Evolutionary conservation across 2,329 filamentous ascomycete genomes (phyloP), one percentile per base, ranked within the genome.

Genomic region (Fusarium palustre): DNA sequence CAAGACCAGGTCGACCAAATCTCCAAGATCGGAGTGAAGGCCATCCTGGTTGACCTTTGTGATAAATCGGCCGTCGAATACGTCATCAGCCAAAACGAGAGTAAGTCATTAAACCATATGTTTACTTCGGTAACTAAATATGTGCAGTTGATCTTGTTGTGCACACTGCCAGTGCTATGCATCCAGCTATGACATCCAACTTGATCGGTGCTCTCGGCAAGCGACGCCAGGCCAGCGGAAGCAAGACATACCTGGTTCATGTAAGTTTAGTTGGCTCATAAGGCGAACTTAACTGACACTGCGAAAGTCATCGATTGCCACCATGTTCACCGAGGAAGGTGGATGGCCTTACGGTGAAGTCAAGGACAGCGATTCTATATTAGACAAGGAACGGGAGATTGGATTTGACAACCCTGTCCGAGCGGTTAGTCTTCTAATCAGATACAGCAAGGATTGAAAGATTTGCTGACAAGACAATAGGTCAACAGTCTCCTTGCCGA

Each of bases 81-180:
- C 28, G 60, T 47, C 3, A 38, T 79, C 6, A 16, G 72, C 3
- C 25, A 56, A 10, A 68, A 78, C 47, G 39, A 77, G 18, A 75
- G 78, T 78, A 48, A 10, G 75, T 59, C 2, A 5, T 1, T 42
- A 12, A 25, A 3, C 10, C 16, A 16, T 22, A 5, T 4, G 7
- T 3, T 11, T 10, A 11, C 11, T 7, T 16, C 24, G 8, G 10
- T 28, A 20, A 24, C 24, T 50, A 16, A 50, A 5, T 8, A 20
- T 9, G 47, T 8, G 38, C 53, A 81, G 79, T 81, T 43, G 69
- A 79, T 50, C 75, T 81, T 18, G 67, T 81, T 30, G 57, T 81
- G 16, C 77, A 82, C 50, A 77, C 74, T 2, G 78, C 79, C 12
- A 77, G 76, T 50, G 75, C 76, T 18, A 66, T 78, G 22, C 72